Evolutionary conservation across 495 filamentous ascomycete genomes (phyloP).

Genomic region (Penicillium riverlandense): DNA sequence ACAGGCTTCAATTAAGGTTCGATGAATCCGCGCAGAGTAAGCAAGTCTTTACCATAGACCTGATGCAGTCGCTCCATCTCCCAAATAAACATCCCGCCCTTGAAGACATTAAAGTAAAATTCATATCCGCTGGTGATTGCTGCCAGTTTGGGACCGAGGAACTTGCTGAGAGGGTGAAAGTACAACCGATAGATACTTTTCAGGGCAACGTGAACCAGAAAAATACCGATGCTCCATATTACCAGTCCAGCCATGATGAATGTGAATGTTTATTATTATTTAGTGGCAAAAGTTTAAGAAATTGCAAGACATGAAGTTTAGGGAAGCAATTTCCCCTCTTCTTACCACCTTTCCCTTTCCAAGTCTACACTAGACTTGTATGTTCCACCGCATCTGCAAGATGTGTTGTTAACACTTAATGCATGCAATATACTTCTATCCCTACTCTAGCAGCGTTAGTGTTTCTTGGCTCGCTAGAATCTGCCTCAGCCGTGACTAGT

Average conservation of each 20-base stretch:
- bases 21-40: neutral
- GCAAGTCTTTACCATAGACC: conserved; percentile 30
- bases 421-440: too few species aligned
- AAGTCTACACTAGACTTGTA: too few species aligned
- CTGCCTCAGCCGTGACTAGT: too few species aligned
- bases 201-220: conserved; percentile 2
- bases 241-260: conserved; percentile 1
- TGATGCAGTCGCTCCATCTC: conserved; percentile 39
- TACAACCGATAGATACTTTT: conserved; percentile 38
- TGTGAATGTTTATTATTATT: neutral
- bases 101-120: conserved; percentile 40
- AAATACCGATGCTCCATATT: conserved; percentile 7
- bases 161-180: conserved; percentile 39
- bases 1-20: neutral
- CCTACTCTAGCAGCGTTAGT: too few species aligned
- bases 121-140: conserved; percentile 44
- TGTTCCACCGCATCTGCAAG: too few species aligned
- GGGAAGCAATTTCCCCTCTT: too few species aligned
- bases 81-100: conserved; percentile 29
- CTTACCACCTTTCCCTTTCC: too few species aligned
- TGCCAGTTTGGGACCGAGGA: conserved; percentile 40
- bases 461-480: too few species aligned
- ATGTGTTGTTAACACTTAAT: too few species aligned
- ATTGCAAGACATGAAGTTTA: too few species aligned
- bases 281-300: too few species aligned